Conservation (phyloP, 2,329 filamentous ascomycete species). For the Aspergillus jensenii region DNA sequence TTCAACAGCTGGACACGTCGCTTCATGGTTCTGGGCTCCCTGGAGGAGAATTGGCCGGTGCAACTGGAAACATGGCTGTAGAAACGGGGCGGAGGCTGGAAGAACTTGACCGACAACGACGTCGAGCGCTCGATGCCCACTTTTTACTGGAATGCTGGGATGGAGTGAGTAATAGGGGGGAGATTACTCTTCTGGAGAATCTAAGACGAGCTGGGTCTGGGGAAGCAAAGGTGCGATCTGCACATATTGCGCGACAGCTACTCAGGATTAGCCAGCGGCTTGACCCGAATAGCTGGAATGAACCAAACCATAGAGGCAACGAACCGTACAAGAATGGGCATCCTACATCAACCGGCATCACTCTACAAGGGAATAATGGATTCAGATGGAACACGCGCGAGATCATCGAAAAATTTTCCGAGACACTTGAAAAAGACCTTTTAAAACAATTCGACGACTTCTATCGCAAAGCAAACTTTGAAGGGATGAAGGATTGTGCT, state of each 20-base stretch:
- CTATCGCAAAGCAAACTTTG: constrained; percentile 91
- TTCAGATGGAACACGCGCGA: constrained; percentile 69
- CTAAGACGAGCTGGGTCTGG: constrained; percentile 80
- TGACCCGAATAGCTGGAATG: constrained; percentile 71
- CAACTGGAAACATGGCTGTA: constrained; percentile 83
- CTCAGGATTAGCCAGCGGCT: constrained; percentile 91
- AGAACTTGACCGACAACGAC: constrained; percentile 88
- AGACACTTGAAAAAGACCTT: constrained; percentile 91
- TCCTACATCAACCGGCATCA: constrained; percentile 43
- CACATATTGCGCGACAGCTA: constrained; percentile 88
- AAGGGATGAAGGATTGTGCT: constrained; percentile 97
- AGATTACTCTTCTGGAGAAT: constrained; percentile 83
- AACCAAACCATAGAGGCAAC: constrained; percentile 52
- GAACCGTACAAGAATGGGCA: constrained; percentile 38
- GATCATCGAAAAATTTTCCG: constrained; percentile 93
- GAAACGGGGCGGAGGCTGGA: constrained; percentile 93
- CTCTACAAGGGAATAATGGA: constrained; percentile 49
- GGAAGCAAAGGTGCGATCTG: constrained; percentile 91
- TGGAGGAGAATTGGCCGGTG: constrained; percentile 31
- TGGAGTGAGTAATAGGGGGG: constrained; percentile 86
- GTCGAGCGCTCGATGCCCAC: constrained; percentile 86
- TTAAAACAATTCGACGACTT: constrained; percentile 97
- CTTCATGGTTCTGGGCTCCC: constrained; percentile 62
- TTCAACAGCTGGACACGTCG: constrained; percentile 83
- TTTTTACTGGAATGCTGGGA: constrained; percentile 97